Conservation (phyloP, 306 rosid species). For the Ormosia emarginata region DNA sequence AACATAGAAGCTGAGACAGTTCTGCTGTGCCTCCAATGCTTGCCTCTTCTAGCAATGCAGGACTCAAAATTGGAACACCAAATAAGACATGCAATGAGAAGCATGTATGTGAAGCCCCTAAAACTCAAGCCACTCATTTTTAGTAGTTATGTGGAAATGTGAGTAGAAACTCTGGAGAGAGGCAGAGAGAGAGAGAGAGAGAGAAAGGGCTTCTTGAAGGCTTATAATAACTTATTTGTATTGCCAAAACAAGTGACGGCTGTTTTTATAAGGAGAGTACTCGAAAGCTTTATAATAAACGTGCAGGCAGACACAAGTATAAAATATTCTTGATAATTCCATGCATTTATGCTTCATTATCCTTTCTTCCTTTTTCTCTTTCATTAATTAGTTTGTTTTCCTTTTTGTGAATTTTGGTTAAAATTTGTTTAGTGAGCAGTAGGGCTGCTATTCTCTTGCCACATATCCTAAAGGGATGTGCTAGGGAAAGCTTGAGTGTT, state of each 20-base stretch:
- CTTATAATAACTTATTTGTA: constrained; percentile 11
- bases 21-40: constrained; percentile 73
- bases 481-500: no score
- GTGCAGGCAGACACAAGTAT: constrained; percentile 22
- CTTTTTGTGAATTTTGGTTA: constrained; percentile 56
- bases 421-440: constrained; percentile 30
- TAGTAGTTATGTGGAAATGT: constrained; percentile 26
- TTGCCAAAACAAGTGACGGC: constrained; percentile 37
- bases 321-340: constrained; percentile 35
- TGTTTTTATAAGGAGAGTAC: constrained; percentile 48
- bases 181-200: not conserved
- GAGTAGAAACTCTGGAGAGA: constrained; percentile 14
- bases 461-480: constrained; percentile 5
- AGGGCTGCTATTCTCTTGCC: constrained; percentile 36
- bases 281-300: constrained; percentile 16
- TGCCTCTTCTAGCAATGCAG: constrained; percentile 84
- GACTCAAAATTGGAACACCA: constrained; percentile 77
- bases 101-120: constrained; percentile 50
- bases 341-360: constrained; percentile 39
- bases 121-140: constrained; percentile 68
- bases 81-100: constrained; percentile 47
- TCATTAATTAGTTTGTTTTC: constrained; percentile 32
- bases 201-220: constrained; percentile 13
- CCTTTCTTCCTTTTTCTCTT: not conserved
- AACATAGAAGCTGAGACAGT: constrained; percentile 40